Base-by-base conservation (phyloP, 768 basidiomycete species). In the Amanita pseudoporphyria region DNA sequence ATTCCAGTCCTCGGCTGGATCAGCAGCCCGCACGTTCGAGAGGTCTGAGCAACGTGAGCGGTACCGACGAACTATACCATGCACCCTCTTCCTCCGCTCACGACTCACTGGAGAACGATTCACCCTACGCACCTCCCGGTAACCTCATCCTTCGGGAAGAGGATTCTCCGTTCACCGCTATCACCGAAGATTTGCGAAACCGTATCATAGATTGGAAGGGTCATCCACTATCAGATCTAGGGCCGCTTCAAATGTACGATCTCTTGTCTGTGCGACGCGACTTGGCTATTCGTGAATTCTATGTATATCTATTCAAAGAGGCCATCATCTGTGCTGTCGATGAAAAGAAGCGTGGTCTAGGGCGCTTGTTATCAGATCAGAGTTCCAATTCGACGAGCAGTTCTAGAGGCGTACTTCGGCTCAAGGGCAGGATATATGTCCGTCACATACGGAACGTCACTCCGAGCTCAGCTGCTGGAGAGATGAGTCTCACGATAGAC, bases 241-340 rank as follows among this genome's bases (percentile, higher is more conserved):
- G 95, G 6, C 76, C 82, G 1, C 71, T 96, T 39, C 87, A 87
- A 57, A 90, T 96, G 79, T 96, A 90, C 64, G 95, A 96, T 66
- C 73, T 93, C 40, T 69, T 98, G 22, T 83, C 81, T 43, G 92
- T 97, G 37, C 80, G 92, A 45, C 82, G 94, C 43, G 95, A 95
- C 56, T 70, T 83, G 9, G 84, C 91, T 53, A 84, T 94, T 16
- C 81, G 93, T 48, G 94, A 96, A 64, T 97, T 97, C 66, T 88
- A 84, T 61, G 91, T 96, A 53, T 97, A 98, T 68, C 78, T 99
- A 22, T 99, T 97, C 79, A 86, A 85, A 60, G 92, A 97, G 64
- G 96, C 96, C 9, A 88, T 99, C 56, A 92, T 99, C 52, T 99
- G 96, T 64, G 92, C 98, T n/a, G 78, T 87, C 16, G 94, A 98